A percentile compares a stretch with the other conserved stretches of the same genome.
These are phyloP conservation scores for Neonectria ditissima DNA, from an alignment of 2,329 filamentous ascomycete genomes.

Conservation along the genomic window DNA sequence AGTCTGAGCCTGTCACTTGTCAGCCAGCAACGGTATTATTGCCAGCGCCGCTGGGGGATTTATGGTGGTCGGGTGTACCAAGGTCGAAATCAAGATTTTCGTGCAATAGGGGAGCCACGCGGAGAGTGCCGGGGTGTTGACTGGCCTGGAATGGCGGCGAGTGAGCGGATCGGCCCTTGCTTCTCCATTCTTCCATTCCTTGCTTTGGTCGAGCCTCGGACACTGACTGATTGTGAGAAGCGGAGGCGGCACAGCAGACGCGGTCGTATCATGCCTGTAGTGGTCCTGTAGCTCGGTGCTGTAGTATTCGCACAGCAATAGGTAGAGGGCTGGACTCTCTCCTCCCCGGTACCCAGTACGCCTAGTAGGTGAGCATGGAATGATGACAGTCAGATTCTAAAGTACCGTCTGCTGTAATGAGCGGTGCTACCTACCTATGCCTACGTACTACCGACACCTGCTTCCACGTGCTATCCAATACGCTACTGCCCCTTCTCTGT, in stretches of 20 bases:
- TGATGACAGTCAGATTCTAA: background rate
- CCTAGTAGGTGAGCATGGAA: background rate
- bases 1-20: slow-evolving; percentile 16
- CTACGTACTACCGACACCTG: background rate
- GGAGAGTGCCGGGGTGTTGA: slow-evolving; percentile 7
- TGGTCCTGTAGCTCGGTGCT: background rate
- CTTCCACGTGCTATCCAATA: slow-evolving; percentile 14
- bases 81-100: background rate
- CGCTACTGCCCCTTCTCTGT: background rate
- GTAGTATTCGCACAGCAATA: background rate
- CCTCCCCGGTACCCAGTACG: too few relatives aligned
- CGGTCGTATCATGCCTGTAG: slow-evolving; percentile 14
- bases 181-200: slow-evolving; percentile 5
- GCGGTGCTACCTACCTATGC: too few relatives aligned
- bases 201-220: background rate
- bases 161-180: slow-evolving; percentile 21
- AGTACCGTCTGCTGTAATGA: slow-evolving; percentile 5
- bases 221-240: slow-evolving; percentile 2
- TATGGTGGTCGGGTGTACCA: slow-evolving; percentile 8
- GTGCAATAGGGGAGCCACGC: slow-evolving; percentile 4
- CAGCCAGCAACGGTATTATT: slow-evolving; percentile 14
- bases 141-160: slow-evolving; percentile 12
- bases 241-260: slow-evolving; percentile 19
- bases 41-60: background rate
- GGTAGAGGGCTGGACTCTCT: too few relatives aligned